phyloP scores from a whole-genome alignment of 495 filamentous ascomycete genomes.

The Tetracladium setigerum region DNA sequence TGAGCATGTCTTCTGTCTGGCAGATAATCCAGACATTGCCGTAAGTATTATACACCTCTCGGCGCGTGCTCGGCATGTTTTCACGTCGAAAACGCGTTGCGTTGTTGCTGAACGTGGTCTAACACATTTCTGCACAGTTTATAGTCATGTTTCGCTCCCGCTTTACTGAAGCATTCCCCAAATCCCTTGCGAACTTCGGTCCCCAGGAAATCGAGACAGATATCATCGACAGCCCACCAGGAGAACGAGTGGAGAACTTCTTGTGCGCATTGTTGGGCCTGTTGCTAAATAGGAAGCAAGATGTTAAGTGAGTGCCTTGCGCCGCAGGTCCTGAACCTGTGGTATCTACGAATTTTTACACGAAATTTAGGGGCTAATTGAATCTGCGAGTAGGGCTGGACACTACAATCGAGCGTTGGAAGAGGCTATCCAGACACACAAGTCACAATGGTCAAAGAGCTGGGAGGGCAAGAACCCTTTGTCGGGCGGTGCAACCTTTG shows the following conservation, averaged over 20 bases:
- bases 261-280: slow-evolving; percentile 83
- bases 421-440: slow-evolving; percentile 81
- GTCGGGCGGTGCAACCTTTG: slow-evolving; percentile 67
- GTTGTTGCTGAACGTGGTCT: slow-evolving; percentile 29
- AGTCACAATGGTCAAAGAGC: slow-evolving; percentile 77
- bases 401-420: slow-evolving; percentile 91
- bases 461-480: slow-evolving; percentile 87
- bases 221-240: slow-evolving; percentile 66
- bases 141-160: slow-evolving; percentile 96
- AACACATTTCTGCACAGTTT: slow-evolving; percentile 51
- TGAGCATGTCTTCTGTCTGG: slow-evolving; percentile 79
- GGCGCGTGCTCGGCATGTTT: slow-evolving; percentile 18
- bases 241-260: slow-evolving; percentile 77
- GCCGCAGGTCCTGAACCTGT: background rate
- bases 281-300: slow-evolving; percentile 92
- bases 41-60: slow-evolving; percentile 46
- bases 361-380: slow-evolving; percentile 13
- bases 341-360: background rate
- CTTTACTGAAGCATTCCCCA: slow-evolving; percentile 82
- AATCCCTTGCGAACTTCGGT: slow-evolving; percentile 78
- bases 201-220: slow-evolving; percentile 93
- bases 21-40: slow-evolving; percentile 81
- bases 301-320: slow-evolving; percentile 73
- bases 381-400: slow-evolving; percentile 46
- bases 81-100: slow-evolving; percentile 27